Evolutionary conservation across 352 stramenopile genomes (phyloP).

Genomic region (Pythium insidiosum): DNA sequence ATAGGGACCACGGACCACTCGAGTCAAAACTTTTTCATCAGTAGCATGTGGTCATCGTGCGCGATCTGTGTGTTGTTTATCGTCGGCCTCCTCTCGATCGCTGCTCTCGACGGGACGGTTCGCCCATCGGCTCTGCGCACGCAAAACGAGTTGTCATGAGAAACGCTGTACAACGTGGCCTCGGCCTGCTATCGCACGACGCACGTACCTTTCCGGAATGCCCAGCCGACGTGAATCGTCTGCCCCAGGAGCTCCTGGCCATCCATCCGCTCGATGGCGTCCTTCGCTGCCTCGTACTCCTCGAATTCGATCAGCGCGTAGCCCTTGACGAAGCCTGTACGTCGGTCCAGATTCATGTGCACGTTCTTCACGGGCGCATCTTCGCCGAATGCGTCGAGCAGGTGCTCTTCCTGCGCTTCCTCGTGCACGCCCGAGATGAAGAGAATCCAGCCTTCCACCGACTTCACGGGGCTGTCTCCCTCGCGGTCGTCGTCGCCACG

Average conservation of each 20-base stretch:
- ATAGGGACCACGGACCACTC: no score
- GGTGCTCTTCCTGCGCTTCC: conserved; percentile 94
- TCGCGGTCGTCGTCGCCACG: conserved; percentile 12
- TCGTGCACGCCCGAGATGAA: conserved; percentile 95
- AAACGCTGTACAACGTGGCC: no score
- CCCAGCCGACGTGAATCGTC: conserved; percentile 90
- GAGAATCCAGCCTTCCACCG: conserved; percentile 95
- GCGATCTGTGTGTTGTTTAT: conserved; percentile 6
- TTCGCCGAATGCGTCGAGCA: conserved; percentile 93
- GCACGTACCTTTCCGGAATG: conserved; percentile 75
- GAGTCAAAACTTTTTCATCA: no score
- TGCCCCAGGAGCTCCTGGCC: conserved; percentile 86
- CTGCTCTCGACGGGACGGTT: neutral
- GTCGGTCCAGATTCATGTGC: conserved; percentile 93
- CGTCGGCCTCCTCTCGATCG: neutral
- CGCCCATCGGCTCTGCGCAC: no score
- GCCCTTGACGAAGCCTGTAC: conserved; percentile 94
- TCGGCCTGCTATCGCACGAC: no score
- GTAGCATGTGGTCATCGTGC: neutral
- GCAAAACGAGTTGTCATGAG: no score
- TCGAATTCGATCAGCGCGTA: conserved; percentile 95
- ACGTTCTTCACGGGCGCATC: conserved; percentile 95
- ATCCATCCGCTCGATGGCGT: conserved; percentile 91
- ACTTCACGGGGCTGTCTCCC: conserved; percentile 57
- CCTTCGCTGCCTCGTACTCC: conserved; percentile 85